phyloP scores from a whole-genome alignment of 2,329 filamentous ascomycete species.

The Celoporthe dispersa region DNA sequence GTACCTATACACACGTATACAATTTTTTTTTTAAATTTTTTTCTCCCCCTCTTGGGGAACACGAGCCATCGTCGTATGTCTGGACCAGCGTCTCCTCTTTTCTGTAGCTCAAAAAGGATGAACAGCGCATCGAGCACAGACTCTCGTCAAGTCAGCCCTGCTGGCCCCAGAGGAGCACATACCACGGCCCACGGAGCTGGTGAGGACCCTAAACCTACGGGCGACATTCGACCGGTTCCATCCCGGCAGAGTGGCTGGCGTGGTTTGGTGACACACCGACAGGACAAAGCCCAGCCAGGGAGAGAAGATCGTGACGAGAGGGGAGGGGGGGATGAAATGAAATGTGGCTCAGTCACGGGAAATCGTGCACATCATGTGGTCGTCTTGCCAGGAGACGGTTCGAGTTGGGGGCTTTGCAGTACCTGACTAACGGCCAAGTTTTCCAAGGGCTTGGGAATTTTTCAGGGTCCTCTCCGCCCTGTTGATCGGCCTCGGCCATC shows the following conservation, averaged over 20 bases:
- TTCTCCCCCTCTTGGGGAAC: too few relatives aligned
- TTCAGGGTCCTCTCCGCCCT: not conserved
- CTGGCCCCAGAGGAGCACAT: not conserved
- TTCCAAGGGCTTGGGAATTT: not conserved
- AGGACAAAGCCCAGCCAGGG: not conserved
- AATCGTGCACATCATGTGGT: not conserved
- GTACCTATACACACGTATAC: not conserved
- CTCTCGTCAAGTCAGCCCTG: not conserved
- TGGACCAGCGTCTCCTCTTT: not conserved
- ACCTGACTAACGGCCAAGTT: not conserved
- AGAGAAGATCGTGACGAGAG: not conserved
- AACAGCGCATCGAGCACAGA: not conserved
- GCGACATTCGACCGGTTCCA: not conserved
- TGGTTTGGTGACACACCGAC: constrained; percentile 1
- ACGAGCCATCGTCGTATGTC: not conserved
- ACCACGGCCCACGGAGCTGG: not conserved
- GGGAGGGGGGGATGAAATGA: not conserved
- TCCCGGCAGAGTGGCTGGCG: not conserved
- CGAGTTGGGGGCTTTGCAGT: not conserved
- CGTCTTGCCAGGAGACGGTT: too few relatives aligned
- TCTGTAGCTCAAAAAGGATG: not conserved
- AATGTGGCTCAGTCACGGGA: not conserved
- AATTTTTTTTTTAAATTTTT: too few relatives aligned
- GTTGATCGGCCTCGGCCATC: not conserved
- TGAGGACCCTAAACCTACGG: not conserved